phyloP scores from a whole-genome alignment of 176 grass and related monocot genomes.

The Cenchrus americanus region DNA sequence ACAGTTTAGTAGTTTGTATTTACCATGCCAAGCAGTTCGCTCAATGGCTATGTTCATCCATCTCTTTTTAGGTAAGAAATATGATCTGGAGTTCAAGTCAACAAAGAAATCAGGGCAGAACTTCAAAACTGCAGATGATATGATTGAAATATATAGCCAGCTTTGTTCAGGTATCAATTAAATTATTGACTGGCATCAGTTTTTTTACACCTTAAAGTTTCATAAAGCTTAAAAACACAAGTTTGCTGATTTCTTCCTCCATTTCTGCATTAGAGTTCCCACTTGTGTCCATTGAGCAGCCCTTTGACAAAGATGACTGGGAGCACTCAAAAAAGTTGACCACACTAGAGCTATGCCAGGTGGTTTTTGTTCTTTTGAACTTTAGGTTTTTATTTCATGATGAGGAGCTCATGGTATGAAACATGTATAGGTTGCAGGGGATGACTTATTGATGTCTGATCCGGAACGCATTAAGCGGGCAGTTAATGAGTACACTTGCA shows the following conservation, averaged over 20 bases:
- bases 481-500: conserved; percentile 88
- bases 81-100: conserved; percentile 87
- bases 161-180: conserved; percentile 76
- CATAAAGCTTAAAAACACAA: conserved; percentile 18
- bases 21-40: conserved; percentile 26
- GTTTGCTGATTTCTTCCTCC: conserved; percentile 19
- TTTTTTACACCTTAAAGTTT: conserved; percentile 9
- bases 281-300: conserved; percentile 84
- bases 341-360: conserved; percentile 82
- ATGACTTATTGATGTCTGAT: conserved; percentile 95
- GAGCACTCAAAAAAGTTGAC: conserved; percentile 91
- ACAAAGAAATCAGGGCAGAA: conserved; percentile 67
- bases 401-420: conserved; percentile 34
- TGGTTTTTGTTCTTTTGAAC: conserved; percentile 36
- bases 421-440: conserved; percentile 77
- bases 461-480: conserved; percentile 86
- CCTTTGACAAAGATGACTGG: conserved; percentile 99
- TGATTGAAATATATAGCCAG: conserved; percentile 92
- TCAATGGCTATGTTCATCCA: conserved; percentile 15
- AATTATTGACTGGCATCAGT: conserved; percentile 21
- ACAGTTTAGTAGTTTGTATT: conserved; percentile 13
- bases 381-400: conserved; percentile 16
- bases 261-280: conserved; percentile 74
- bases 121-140: conserved; percentile 87
- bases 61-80: conserved; percentile 84